These are phyloP conservation scores for Mallotus nudiflorus DNA, from an alignment of 345 rosid species.

Conservation along the genomic window DNA sequence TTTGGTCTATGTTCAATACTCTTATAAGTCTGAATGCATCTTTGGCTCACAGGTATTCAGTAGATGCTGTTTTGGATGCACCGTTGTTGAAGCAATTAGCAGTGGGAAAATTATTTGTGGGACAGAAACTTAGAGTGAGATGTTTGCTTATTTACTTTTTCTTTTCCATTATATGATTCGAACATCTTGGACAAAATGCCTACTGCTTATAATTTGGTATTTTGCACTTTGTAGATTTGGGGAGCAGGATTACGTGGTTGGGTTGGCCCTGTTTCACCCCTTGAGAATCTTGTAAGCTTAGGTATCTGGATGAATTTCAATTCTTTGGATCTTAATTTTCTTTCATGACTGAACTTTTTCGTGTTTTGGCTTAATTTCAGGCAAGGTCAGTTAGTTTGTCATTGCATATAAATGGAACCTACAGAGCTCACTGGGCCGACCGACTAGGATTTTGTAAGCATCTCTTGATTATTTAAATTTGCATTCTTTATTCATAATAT, in stretches of 20 bases:
- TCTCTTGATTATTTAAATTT: constrained; percentile 17
- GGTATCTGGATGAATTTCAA: constrained; percentile 18
- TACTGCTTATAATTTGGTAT: constrained; percentile 28
- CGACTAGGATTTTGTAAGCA: constrained; percentile 87
- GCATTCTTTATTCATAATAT: constrained; percentile 12
- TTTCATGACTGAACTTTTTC: constrained; percentile 17
- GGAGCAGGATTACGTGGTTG: constrained; percentile 87
- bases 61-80: constrained; percentile 68
- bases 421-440: constrained; percentile 95
- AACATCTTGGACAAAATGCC: constrained; percentile 4
- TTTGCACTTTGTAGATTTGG: constrained; percentile 60
- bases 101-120: constrained; percentile 72
- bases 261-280: constrained; percentile 82
- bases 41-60: constrained; percentile 64
- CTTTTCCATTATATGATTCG: constrained; percentile 8
- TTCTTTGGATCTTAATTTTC: constrained; percentile 21
- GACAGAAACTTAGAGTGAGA: constrained; percentile 90
- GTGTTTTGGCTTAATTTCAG: constrained; percentile 47
- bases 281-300: constrained; percentile 57
- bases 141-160: constrained; percentile 18
- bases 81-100: constrained; percentile 59
- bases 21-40: constrained; percentile 23
- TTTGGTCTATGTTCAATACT: not conserved
- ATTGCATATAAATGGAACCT: constrained; percentile 87
- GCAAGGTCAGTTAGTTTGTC: constrained; percentile 51